Evolutionary conservation across 768 basidiomycete species (phyloP), one percentile per base, ranked within the genome.

Genomic region (Boletus barrowsii): DNA sequence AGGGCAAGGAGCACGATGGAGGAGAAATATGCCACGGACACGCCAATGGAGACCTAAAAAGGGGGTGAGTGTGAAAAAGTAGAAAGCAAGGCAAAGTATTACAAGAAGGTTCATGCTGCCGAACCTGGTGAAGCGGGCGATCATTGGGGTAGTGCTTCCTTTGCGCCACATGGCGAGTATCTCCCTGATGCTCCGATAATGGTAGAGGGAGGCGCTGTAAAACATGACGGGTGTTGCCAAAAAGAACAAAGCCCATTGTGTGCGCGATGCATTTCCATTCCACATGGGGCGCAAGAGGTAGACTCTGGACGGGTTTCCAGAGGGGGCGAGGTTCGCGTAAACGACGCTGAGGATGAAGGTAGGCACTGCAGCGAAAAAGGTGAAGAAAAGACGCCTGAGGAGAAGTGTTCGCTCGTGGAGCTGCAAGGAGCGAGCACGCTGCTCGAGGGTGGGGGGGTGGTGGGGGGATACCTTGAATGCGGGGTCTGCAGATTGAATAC

Each of bases 101-200:
- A 88, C 90, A 20, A 94, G 74, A 18, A 91, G 77, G 66, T 92
- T 91, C 92, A 94, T 94, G 61, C 86, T 89, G 0, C 92, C 92
- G 62, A 93, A 94, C 14, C 79, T 75, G 49, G 83, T 75, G 51
- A 91, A 81, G 0, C 87, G 78, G 42, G 73, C 73, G 60, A 79
- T 71, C 32, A 85, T 72, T 2, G 86, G 79, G 1, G 76, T 77
- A 3, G 73, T 65, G 56, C 80, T 86, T 18, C 79, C 76, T 46
- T 61, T 76, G 53, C 74, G 74, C 87, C 87, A 88, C n/a, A 83
- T 66, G 17, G 78, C 72, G 47, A 64, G 59, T 13, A 88, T 72
- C 62, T 88, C 85, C 62, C 76, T 78, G 49, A 86, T 56, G 53
- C 77, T 76, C 30, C 83, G 73, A 9, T 71, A 66, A 63, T 87